phyloP scores from a whole-genome alignment of 768 basidiomycete genomes.

The Serendipita indica region DNA sequence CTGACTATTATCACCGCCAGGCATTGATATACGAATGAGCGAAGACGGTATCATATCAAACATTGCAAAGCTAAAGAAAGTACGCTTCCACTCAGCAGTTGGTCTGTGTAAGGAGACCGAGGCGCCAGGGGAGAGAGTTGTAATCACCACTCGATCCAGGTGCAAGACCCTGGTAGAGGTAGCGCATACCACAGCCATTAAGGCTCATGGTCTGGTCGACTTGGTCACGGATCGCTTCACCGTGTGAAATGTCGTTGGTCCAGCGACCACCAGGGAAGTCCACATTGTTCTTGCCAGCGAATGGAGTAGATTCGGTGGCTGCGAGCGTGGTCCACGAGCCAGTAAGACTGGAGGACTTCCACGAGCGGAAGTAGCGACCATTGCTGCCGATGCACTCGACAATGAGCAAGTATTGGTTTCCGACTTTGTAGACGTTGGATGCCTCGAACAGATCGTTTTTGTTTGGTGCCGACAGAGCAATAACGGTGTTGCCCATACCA shows the following conservation, averaged over 20 bases:
- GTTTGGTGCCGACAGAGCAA: not conserved
- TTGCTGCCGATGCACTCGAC: not conserved
- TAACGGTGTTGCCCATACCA: not conserved
- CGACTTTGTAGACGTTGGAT: not conserved
- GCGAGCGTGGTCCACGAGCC: conserved; percentile 13
- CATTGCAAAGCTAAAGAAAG: too few relatives aligned
- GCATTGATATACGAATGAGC: too few relatives aligned
- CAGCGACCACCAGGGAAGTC: conserved; percentile 12
- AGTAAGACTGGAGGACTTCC: conserved; percentile 11
- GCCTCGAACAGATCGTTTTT: not conserved
- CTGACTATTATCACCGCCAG: too few relatives aligned
- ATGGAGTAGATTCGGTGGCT: conserved; percentile 9
- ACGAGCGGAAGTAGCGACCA: not conserved
- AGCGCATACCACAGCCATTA: conserved; percentile 7
- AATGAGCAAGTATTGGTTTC: not conserved
- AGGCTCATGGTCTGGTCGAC: not conserved
- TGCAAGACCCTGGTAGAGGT: not conserved
- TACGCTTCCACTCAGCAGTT: too few relatives aligned
- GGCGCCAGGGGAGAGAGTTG: not conserved
- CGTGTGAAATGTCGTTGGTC: conserved; percentile 5
- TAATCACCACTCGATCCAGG: not conserved
- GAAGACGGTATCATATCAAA: too few relatives aligned
- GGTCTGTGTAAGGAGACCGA: conserved; percentile 20
- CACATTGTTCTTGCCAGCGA: conserved; percentile 6
- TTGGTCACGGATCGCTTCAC: not conserved